Conservation (phyloP, 169 alveolate species). For the Plasmodium malariae region DNA sequence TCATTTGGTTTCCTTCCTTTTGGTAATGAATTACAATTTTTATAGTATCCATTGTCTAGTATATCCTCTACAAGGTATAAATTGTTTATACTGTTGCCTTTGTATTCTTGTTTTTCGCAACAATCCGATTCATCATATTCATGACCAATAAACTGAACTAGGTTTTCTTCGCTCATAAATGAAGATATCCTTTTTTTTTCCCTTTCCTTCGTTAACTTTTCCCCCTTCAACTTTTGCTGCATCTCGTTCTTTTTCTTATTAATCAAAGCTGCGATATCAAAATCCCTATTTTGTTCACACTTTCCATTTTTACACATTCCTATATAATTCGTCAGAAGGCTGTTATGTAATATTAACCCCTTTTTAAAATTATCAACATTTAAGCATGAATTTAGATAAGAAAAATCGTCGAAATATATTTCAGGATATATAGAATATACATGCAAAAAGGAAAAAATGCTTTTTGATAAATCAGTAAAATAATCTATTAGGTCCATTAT, state of each 20-base stretch:
- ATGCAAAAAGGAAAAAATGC: conserved; percentile 35
- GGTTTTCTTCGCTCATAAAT: not conserved
- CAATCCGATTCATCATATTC: not conserved
- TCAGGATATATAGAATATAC: conserved; percentile 64
- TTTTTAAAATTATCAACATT: conserved; percentile 69
- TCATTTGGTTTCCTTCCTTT: conserved; percentile 1
- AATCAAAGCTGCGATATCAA: no score
- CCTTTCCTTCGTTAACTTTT: not conserved
- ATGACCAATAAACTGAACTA: not conserved
- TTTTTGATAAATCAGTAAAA: conserved; percentile 39
- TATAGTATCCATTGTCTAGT: not conserved
- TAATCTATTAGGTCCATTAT: conserved; percentile 52
- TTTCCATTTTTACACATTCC: conserved; percentile 26
- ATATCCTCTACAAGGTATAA: not conserved
- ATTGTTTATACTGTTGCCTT: not conserved
- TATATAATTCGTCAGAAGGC: conserved; percentile 36
- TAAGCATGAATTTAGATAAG: conserved; percentile 8
- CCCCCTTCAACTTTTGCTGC: no score
- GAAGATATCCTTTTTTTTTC: not conserved
- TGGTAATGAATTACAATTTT: not conserved
- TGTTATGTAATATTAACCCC: conserved; percentile 57
- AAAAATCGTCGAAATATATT: not conserved
- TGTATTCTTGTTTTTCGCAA: not conserved
- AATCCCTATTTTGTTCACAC: not conserved
- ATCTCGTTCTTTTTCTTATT: no score